Evolutionary conservation across 1,284 basidiomycete genomes (phyloP), one percentile per base, ranked within the genome.

Genomic region (Abortiporus biennis): DNA sequence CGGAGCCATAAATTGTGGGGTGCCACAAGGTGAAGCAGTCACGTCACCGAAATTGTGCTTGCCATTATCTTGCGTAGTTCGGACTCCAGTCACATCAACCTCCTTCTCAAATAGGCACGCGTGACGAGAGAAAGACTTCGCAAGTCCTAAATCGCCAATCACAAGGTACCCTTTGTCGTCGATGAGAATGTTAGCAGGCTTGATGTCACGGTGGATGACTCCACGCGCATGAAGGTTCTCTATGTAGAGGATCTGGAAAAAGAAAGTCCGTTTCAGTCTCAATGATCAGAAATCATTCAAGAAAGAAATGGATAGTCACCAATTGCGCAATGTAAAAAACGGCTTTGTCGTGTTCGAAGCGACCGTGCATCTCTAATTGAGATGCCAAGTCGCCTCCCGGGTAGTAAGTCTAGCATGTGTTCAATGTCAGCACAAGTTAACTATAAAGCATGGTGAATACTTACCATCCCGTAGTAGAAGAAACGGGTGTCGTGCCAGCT

Each of bases 1-100:
- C n/a, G 80, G 80, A 1, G 79, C 78, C 34, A 81, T 69, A 55
- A 81, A 83, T 59, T 72, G 69, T 30, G 67, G 69, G 15, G 76
- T 78, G 13, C 77, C 77, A 55, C 76, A 79, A 4, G 76, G n/a
- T 8, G 27, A 29, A 29, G 27, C 27, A 9, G 27, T 29, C 9
- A 29, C n/a, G 9, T 29, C 27, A 9, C n/a, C 27, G 9, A 9
- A 9, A 29, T 8, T 29, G 27, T 29, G 9, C 5, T 17, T 11
- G 8, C 6, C 15, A 6, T 12, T 13, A 25, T 17, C 6, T 6
- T 8, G 27, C 9, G 9, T n/a, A 29, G 27, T n/a, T 24, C 34
- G 6, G 19, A 6, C 20, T 31, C 25, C 8, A n/a, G n/a, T n/a
- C n/a, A n/a, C n/a, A 12, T 6, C 11, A 20, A 3, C 22, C 12